These are phyloP conservation scores for Leptomonas pyrrhocoris DNA, from an alignment of 208 protist species.

Conservation along the genomic window DNA sequence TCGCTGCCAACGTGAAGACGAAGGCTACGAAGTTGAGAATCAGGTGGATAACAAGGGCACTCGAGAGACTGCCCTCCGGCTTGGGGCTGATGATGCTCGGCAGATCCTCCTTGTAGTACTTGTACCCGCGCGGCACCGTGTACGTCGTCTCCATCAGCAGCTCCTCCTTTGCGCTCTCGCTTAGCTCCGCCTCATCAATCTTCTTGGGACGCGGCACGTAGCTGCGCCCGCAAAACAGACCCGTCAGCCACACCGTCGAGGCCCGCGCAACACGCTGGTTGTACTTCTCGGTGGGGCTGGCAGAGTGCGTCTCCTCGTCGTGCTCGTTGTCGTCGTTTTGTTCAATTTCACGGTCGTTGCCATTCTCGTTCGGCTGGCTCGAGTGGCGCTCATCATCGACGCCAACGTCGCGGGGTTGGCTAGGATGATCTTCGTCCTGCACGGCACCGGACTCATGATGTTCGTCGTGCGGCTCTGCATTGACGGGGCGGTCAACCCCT, in stretches of 20 bases:
- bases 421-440: not conserved
- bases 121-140: conserved; percentile 65
- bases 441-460: conserved; percentile 2
- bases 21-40: conserved; percentile 42
- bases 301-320: conserved; percentile 14
- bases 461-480: conserved; percentile 6
- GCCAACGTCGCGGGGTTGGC: not conserved
- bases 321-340: conserved; percentile 24
- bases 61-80: conserved; percentile 31
- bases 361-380: not conserved
- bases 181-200: conserved; percentile 40
- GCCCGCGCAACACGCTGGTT: conserved; percentile 30
- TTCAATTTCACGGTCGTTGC: not conserved
- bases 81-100: conserved; percentile 44
- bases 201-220: conserved; percentile 58
- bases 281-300: conserved; percentile 36
- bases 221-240: conserved; percentile 46
- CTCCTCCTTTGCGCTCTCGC: conserved; percentile 42
- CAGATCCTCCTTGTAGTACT: conserved; percentile 43
- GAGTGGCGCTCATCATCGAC: not conserved
- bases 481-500: not conserved
- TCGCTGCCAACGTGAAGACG: conserved; percentile 43
- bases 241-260: conserved; percentile 53
- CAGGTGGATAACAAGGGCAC: conserved; percentile 46
- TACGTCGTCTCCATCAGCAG: conserved; percentile 48